Evolutionary conservation across 306 rosid species (phyloP).

Genomic region (Ormosia emarginata): DNA sequence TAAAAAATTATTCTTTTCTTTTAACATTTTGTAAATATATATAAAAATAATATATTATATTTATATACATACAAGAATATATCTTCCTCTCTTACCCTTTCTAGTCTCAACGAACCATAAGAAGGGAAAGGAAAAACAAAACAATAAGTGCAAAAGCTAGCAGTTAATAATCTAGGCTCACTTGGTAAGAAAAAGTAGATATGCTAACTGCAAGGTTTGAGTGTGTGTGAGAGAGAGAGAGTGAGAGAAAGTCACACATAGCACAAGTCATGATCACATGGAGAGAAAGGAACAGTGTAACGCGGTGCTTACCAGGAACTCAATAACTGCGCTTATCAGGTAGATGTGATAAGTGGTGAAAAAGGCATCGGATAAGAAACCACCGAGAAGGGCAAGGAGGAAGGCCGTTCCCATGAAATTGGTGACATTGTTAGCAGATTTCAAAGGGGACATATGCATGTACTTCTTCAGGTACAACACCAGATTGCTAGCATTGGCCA

Average conservation of each 20-base stretch:
- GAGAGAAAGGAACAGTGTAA: neutral
- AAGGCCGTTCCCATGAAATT: conserved; percentile 96
- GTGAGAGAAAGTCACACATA: neutral
- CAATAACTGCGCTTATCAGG: conserved; percentile 75
- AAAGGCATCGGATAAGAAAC: conserved; percentile 83
- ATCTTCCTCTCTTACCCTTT: neutral
- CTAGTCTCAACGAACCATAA: neutral
- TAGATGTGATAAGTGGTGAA: conserved; percentile 80
- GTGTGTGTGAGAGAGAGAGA: no score
- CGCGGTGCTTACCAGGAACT: conserved; percentile 59
- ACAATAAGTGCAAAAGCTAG: neutral
- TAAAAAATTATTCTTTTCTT: no score
- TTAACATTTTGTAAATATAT: no score
- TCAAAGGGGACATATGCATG: conserved; percentile 85
- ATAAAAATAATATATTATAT: no score
- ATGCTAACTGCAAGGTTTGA: no score
- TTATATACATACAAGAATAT: no score
- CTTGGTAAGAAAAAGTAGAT: neutral
- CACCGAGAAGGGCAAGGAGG: conserved; percentile 94
- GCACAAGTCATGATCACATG: neutral
- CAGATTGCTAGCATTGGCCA: conserved; percentile 96
- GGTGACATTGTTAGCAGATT: conserved; percentile 86
- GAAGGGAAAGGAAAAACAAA: neutral
- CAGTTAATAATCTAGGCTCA: neutral
- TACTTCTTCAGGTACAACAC: conserved; percentile 53